Evolutionary conservation across 1,284 basidiomycete species (phyloP).

Genomic region (Boletus sp.): DNA sequence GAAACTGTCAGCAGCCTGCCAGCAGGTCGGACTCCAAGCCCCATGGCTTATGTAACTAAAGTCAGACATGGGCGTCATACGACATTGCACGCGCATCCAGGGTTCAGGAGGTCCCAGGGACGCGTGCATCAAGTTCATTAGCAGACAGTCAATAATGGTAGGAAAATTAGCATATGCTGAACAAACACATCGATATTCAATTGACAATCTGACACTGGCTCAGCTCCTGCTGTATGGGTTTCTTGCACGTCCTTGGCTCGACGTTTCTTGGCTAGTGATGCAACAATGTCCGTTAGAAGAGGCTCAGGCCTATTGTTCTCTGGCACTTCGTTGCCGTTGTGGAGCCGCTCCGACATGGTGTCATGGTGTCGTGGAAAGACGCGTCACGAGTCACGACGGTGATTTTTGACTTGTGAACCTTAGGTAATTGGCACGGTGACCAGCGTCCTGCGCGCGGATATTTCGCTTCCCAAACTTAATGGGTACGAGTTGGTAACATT

Average conservation of each 20-base stretch:
- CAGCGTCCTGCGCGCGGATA: no score
- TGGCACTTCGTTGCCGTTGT: neutral
- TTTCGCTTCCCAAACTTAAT: no score
- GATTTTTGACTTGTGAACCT: no score
- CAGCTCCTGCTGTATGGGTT: no score
- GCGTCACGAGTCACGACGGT: neutral
- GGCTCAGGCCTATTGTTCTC: neutral
- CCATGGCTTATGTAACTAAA: no score
- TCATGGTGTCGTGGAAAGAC: no score
- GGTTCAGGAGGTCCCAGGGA: conserved; percentile 29
- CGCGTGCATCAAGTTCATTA: neutral
- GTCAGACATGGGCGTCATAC: no score
- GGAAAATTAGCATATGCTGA: conserved; percentile 1
- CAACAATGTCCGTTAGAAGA: neutral
- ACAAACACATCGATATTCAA: conserved; percentile 19
- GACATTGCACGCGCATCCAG: conserved; percentile 28
- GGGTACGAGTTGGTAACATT: no score
- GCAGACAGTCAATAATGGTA: neutral
- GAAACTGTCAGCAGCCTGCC: neutral
- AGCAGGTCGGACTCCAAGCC: no score
- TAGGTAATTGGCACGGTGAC: no score
- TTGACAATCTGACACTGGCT: neutral
- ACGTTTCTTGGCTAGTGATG: neutral
- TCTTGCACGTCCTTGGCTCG: no score
- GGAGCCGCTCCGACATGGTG: conserved; percentile 39